Conservation (phyloP, 2,329 filamentous ascomycete species). For the Chrysoporthe puriensis region DNA sequence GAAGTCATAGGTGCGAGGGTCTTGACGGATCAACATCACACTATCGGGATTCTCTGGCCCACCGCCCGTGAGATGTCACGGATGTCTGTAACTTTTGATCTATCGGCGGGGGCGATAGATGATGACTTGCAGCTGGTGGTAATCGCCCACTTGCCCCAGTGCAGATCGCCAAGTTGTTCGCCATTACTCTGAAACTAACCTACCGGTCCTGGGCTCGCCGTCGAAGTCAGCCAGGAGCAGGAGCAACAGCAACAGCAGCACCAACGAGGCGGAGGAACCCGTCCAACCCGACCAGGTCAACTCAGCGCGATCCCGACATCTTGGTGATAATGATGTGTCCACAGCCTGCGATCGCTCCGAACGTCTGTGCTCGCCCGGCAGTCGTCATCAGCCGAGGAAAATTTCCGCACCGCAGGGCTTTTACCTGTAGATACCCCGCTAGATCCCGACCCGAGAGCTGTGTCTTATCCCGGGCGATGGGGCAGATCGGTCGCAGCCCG, state of each 20-base stretch:
- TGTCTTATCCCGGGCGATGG: background rate
- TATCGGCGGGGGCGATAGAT: background rate
- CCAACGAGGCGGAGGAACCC: too few relatives aligned
- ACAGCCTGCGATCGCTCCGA: background rate
- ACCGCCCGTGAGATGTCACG: background rate
- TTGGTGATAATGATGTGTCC: background rate
- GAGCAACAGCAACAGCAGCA: too few relatives aligned
- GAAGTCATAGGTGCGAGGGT: slow-evolving; percentile 3
- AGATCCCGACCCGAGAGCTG: background rate
- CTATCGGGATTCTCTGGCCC: background rate
- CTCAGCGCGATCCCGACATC: background rate
- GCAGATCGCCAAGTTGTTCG: background rate
- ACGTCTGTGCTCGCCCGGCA: background rate
- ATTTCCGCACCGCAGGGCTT: background rate
- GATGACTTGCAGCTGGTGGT: slow-evolving; percentile 2
- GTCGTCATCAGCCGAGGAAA: slow-evolving; percentile 6
- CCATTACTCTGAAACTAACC: background rate
- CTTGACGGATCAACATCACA: background rate
- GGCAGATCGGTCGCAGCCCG: background rate
- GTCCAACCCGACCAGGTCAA: too few relatives aligned
- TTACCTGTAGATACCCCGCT: background rate
- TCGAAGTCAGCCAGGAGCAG: background rate
- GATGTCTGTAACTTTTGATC: background rate
- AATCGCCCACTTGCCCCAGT: background rate
- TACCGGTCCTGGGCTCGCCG: background rate